Base-by-base conservation (phyloP, 2,329 filamentous ascomycete genomes). In the Epichloe uncinata region DNA sequence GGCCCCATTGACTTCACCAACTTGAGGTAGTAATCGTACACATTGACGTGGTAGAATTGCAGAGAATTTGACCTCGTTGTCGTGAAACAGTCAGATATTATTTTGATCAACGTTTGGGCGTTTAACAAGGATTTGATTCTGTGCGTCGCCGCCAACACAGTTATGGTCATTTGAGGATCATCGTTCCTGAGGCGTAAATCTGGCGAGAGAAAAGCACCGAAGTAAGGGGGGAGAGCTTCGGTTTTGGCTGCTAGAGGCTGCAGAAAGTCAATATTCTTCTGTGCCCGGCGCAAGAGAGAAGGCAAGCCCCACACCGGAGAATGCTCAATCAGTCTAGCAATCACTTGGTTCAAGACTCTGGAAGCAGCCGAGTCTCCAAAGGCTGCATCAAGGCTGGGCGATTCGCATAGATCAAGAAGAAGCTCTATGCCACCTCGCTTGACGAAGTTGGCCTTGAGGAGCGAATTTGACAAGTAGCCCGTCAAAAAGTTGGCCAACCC, bases 281-380 rank as follows among this genome's bases (percentile, higher is more conserved):
- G 82, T 13, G 85, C 79, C 45, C 90, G 82, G 54, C 79, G 79
- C 52, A 96, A 70, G 30, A 98, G 69, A 4, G 87, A 87, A 0
- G 91, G 90, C 7, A 98, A 72, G 2, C 89, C 83, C 18, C 94
- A 73, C 57, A 91, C 80, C 2, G 90, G 82, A 52, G 86, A 87
- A 26, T 81, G 78, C 58, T 97, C 91, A 6, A 90, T 79, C 54
- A 96, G 76, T 55, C 84, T 77, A 54, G 86, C 81, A 46, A 95
- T 73, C 11, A 95, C 83, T 36, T 81, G 78, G 15, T 82, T 79
- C 49, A 96, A 73, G 52, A 84, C 81, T 52, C 83, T 78, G 50
- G 82, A 83, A 4, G 85, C 79, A 48, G 75, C 69, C 5, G 78
- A 77, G 40, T 85, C 82, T 38, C 82, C 64, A 54, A 66, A 70